A percentile compares a stretch with the other conserved stretches of the same genome.
Conservation (phyloP, 1,139 yeast species). For the Tardiomyces depauwii region DNA sequence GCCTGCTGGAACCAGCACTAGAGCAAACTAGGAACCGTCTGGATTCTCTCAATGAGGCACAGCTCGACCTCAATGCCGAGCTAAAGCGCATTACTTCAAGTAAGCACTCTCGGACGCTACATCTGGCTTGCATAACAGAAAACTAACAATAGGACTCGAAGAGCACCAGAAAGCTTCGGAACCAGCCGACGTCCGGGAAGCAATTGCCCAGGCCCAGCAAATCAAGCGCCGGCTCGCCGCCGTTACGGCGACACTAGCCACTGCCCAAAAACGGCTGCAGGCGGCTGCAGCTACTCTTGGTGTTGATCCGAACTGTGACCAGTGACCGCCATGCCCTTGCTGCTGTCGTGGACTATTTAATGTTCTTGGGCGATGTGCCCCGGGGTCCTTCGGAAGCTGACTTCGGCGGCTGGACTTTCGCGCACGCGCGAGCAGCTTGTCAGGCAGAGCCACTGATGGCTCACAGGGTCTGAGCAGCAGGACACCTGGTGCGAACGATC, state of each 20-base stretch:
- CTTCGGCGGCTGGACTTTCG: too few species aligned
- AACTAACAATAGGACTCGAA: neutral
- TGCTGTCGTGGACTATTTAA: too few species aligned
- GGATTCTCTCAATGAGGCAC: constrained; percentile 9
- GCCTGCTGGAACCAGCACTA: constrained; percentile 9
- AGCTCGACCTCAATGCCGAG: constrained; percentile 7
- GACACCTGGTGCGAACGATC: too few species aligned
- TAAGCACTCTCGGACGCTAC: neutral
- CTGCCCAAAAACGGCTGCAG: neutral
- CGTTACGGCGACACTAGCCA: neutral
- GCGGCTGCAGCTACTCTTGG: neutral
- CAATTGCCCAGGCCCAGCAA: neutral
- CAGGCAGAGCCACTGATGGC: too few species aligned
- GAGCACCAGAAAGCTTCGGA: neutral
- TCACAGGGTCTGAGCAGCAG: too few species aligned
- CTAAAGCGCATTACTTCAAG: constrained; percentile 2
- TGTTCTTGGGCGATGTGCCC: too few species aligned
- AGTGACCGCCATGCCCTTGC: too few species aligned
- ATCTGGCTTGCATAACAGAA: neutral
- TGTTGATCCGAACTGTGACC: neutral
- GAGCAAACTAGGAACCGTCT: constrained; percentile 7
- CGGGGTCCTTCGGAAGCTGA: too few species aligned
- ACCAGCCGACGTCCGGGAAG: neutral
- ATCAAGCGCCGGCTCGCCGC: neutral
- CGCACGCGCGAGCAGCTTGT: too few species aligned